Base-by-base conservation (phyloP, 2,329 filamentous ascomycete species). In the Claviceps paspali region DNA sequence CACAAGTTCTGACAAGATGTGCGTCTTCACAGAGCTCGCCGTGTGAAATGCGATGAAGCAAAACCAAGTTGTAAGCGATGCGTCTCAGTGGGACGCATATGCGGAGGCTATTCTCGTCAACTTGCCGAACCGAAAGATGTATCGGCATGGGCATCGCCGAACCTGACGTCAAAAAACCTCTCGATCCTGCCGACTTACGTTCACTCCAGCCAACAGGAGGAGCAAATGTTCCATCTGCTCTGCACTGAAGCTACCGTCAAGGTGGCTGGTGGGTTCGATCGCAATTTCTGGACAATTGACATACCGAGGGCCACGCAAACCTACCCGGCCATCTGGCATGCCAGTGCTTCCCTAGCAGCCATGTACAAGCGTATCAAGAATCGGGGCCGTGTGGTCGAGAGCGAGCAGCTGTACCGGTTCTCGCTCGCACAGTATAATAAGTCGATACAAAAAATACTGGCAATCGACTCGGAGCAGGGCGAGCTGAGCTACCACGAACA, bases 291-390 rank as follows among this genome's bases (percentile, higher is more conserved):
- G 41, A 28, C 38, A 9, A 23, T 41, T 15, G 38, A 41, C n/a
- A 6, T 38, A 8, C 33, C 29, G 5, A 19, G 32, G n/a, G 41
- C 41, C 7, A 36, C 41, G 15, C 38, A 35, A 29, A 28, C 29
- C 4, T 37, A 40, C 14, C 38, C 38, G 21, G 38, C 41, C 6
- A 38, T 43, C 7, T 41, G 38, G 41, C 41, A 43, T 12, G 38
- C 35, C 12, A 35, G 38, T 14, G 29, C 35, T 11, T 35, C 38
- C 6, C 29, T 41, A 6, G 23, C 38, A 11, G 36, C 30, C 21
- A 33, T 38, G 31, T 35, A 36, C 21, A 38, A 38, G 26, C 27
- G 54, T 31, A 49, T 52, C 42, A 36, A 49, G 47, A 39, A 42
- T 22, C 42, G 43, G 38, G 23, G 33, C 9, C 10, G 19, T 43